These are phyloP conservation scores for Tuber umbilicatum DNA, from an alignment of 495 filamentous ascomycete genomes.

Conservation along the genomic window DNA sequence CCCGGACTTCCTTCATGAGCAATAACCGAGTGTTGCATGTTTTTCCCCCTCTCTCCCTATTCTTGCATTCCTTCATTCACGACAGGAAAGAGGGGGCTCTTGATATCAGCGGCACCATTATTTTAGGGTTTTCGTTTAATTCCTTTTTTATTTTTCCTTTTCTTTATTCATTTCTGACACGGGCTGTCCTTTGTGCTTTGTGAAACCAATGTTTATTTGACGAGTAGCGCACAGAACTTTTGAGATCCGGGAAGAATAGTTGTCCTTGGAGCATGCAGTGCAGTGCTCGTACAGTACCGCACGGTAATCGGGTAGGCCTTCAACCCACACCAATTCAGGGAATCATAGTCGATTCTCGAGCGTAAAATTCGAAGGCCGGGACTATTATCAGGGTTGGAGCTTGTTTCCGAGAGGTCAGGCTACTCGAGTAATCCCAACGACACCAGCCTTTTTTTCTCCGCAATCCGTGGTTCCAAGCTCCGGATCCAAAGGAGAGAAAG, in stretches of 20 bases:
- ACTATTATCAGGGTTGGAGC: constrained; percentile 19
- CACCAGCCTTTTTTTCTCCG: constrained; percentile 13
- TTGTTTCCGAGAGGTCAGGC: constrained; percentile 17
- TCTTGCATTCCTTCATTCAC: constrained; percentile 1
- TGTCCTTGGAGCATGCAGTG: background rate
- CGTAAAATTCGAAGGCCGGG: constrained; percentile 14
- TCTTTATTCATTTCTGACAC: background rate
- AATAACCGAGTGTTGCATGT: constrained; percentile 1
- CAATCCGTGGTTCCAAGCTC: constrained; percentile 32
- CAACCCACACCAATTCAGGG: background rate
- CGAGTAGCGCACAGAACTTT: background rate
- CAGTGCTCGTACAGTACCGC: background rate
- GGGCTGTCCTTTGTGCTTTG: background rate
- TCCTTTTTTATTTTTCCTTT: background rate
- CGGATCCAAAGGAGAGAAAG: constrained; percentile 26
- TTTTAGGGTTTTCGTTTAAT: constrained; percentile 2
- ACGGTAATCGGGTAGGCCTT: background rate
- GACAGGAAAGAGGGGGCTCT: background rate
- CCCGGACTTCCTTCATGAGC: constrained; percentile 18
- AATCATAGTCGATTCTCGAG: background rate
- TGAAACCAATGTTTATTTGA: background rate
- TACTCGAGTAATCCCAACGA: constrained; percentile 25
- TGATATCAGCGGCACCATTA: background rate
- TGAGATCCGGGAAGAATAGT: background rate
- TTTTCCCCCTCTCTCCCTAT: background rate